These are phyloP conservation scores for Choanephora cucurbitarum DNA, from an alignment of 371 early-diverging fungal species.

Conservation along the genomic window DNA sequence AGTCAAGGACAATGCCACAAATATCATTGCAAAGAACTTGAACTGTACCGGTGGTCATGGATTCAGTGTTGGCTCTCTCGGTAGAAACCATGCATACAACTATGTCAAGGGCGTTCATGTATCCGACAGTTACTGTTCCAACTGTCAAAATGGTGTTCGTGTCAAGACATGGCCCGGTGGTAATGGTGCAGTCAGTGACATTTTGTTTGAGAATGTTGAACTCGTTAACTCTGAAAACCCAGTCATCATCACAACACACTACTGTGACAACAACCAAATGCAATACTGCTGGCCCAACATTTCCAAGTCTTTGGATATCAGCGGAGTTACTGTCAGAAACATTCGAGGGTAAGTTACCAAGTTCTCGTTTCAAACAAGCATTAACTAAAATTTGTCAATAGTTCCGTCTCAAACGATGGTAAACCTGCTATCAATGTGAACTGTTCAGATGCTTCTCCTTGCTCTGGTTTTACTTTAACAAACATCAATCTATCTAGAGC, in stretches of 20 bases:
- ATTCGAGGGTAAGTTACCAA: slow-evolving; percentile 11
- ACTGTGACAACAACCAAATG: slow-evolving; percentile 29
- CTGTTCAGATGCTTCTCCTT: slow-evolving; percentile 26
- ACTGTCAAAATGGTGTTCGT: slow-evolving; percentile 43
- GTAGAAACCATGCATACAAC: slow-evolving; percentile 27
- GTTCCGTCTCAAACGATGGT: slow-evolving; percentile 3
- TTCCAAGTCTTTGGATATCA: slow-evolving; percentile 26
- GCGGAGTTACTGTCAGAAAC: slow-evolving; percentile 24
- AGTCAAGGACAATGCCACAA: slow-evolving; percentile 5
- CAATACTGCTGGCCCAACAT: slow-evolving; percentile 26
- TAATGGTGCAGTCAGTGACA: slow-evolving; percentile 28
- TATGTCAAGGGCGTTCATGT: slow-evolving; percentile 28
- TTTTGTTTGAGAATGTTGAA: slow-evolving; percentile 25
- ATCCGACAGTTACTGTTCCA: slow-evolving; percentile 23
- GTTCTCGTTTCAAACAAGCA: not conserved
- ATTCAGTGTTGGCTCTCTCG: slow-evolving; percentile 42
- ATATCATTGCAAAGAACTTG: slow-evolving; percentile 28
- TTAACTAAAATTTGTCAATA: not conserved
- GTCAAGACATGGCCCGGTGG: slow-evolving; percentile 46
- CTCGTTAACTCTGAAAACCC: slow-evolving; percentile 32
- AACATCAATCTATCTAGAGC: slow-evolving; percentile 16
- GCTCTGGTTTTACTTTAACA: slow-evolving; percentile 19
- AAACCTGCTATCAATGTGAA: slow-evolving; percentile 24
- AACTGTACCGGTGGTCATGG: slow-evolving; percentile 37
- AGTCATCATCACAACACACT: slow-evolving; percentile 10